phyloP scores from a whole-genome alignment of 176 grass and related monocot genomes.

The Musa itinerans region DNA sequence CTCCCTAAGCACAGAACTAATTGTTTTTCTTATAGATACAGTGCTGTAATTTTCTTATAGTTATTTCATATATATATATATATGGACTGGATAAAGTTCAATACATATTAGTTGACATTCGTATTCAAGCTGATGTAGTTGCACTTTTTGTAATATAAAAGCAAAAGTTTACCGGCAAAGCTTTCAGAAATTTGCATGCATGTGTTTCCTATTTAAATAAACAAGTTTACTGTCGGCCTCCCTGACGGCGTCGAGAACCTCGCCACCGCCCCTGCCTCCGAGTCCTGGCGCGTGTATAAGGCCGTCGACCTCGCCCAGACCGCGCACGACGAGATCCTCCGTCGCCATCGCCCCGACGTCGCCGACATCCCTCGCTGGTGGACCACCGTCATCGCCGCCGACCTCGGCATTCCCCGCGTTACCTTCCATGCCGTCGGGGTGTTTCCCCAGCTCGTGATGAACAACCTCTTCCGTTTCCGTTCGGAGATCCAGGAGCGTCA shows the following conservation, averaged over 20 bases:
- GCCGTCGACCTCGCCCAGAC: slow-evolving; percentile 8
- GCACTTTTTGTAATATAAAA: too few relatives aligned
- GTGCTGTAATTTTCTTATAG: too few relatives aligned
- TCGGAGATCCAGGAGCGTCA: slow-evolving; percentile 22
- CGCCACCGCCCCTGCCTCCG: slow-evolving; percentile 12
- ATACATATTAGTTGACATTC: too few relatives aligned
- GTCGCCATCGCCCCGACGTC: slow-evolving; percentile 21
- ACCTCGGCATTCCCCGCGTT: slow-evolving; percentile 26
- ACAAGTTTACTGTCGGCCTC: too few relatives aligned
- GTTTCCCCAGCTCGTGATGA: slow-evolving; percentile 37
- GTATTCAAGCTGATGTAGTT: too few relatives aligned
- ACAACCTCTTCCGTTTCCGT: slow-evolving; percentile 37
- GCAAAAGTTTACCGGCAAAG: too few relatives aligned
- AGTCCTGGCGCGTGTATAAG: slow-evolving; percentile 22
- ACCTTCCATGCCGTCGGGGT: slow-evolving; percentile 23
- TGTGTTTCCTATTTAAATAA: too few relatives aligned
- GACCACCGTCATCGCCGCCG: slow-evolving; percentile 17
- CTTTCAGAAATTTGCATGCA: too few relatives aligned
- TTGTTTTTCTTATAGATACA: too few relatives aligned
- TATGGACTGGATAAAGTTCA: too few relatives aligned
- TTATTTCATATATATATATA: too few relatives aligned
- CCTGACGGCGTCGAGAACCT: slow-evolving; percentile 26
- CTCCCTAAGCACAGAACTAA: too few relatives aligned
- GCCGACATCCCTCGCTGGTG: slow-evolving; percentile 22
- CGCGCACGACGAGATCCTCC: slow-evolving; percentile 12